Conservation (phyloP, 768 basidiomycete species). For the Suillus hirtellus region DNA sequence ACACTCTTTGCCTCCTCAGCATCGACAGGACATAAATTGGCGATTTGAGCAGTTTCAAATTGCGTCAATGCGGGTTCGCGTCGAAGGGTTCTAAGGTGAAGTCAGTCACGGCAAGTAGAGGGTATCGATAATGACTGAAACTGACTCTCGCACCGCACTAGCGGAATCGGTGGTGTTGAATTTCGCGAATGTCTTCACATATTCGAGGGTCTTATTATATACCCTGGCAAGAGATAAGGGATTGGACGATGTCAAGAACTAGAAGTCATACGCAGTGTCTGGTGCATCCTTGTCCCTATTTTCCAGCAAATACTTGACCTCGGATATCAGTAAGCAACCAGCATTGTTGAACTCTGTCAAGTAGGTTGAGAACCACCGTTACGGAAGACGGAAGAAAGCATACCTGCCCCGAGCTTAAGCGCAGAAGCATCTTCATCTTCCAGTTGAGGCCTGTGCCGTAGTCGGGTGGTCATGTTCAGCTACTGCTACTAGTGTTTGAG, state of each 20-base stretch:
- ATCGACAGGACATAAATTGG: constrained; percentile 84
- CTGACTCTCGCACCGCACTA: constrained; percentile 84
- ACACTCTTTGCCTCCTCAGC: constrained; percentile 92
- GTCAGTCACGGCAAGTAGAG: constrained; percentile 1
- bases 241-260: not conserved
- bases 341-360: constrained; percentile 84
- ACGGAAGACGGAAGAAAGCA: constrained; percentile 5
- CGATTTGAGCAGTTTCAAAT: constrained; percentile 92
- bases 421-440: constrained; percentile 89
- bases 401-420: constrained; percentile 79
- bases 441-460: constrained; percentile 61
- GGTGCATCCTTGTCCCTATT: constrained; percentile 86
- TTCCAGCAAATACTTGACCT: constrained; percentile 88
- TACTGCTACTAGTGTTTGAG: constrained; percentile 43
- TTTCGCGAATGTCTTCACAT: constrained; percentile 89
- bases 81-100: constrained; percentile 60
- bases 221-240: constrained; percentile 49
- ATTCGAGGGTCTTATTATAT: constrained; percentile 91
- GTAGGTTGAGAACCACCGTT: not conserved
- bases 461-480: constrained; percentile 52
- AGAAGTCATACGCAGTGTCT: constrained; percentile 69
- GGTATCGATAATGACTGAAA: constrained; percentile 10
- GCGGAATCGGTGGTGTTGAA: constrained; percentile 86
- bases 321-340: constrained; percentile 87
- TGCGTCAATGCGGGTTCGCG: constrained; percentile 80